Evolutionary conservation across 345 rosid genomes (phyloP).

Genomic region (Acer campestre): DNA sequence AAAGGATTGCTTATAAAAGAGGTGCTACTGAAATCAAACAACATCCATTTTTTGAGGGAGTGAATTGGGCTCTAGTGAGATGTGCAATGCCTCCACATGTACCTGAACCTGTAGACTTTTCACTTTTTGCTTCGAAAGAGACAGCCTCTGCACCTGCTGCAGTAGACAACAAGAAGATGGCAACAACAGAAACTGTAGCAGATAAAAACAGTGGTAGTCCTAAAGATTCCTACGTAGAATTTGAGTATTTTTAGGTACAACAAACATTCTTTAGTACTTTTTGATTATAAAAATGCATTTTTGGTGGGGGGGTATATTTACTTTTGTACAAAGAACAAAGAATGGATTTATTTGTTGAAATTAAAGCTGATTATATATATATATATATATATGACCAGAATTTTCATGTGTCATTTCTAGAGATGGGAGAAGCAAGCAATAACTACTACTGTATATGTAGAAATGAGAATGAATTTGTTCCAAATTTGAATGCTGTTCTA

Average conservation of each 20-base stretch:
- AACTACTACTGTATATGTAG: background rate
- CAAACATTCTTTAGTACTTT: background rate
- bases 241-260: constrained; percentile 57
- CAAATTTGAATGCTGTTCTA: background rate
- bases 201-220: constrained; percentile 25
- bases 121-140: constrained; percentile 57
- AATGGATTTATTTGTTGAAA: background rate
- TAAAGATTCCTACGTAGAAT: constrained; percentile 49
- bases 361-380: background rate
- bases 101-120: constrained; percentile 76
- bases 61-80: constrained; percentile 89
- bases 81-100: constrained; percentile 82
- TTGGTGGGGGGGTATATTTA: background rate
- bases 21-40: constrained; percentile 96
- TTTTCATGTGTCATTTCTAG: background rate
- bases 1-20: constrained; percentile 75
- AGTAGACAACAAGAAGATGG: constrained; percentile 15
- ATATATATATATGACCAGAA: background rate
- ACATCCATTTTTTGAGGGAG: constrained; percentile 86
- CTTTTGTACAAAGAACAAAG: constrained; percentile 16
- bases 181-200: constrained; percentile 23
- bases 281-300: background rate
- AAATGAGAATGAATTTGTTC: background rate
- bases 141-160: constrained; percentile 27
- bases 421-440: constrained; percentile 5